These are phyloP conservation scores for Septoria linicola DNA, from an alignment of 2,329 filamentous ascomycete genomes.

Conservation along the genomic window DNA sequence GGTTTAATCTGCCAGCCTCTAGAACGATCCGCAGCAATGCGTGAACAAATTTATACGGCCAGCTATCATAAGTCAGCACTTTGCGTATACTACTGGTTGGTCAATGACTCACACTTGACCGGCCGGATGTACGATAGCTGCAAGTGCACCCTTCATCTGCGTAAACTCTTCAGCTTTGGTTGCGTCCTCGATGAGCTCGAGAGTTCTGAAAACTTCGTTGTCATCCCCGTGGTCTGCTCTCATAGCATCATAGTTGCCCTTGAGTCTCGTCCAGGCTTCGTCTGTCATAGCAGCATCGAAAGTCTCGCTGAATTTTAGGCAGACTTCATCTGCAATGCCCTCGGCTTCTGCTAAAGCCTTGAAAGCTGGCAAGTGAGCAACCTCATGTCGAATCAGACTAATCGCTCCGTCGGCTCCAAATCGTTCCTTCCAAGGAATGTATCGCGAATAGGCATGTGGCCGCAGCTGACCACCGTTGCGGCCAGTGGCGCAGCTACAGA, in stretches of 20 bases:
- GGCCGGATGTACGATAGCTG: conserved; percentile 34
- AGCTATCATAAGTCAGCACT: conserved; percentile 19
- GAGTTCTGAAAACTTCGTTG: conserved; percentile 32
- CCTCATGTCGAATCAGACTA: conserved; percentile 32
- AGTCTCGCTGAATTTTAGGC: conserved; percentile 35
- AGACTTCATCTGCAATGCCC: conserved; percentile 34
- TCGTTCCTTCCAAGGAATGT: conserved; percentile 31
- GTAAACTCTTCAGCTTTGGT: conserved; percentile 34
- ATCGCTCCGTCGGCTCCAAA: conserved; percentile 35
- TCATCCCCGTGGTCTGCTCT: conserved; percentile 33
- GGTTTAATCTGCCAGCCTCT: conserved; percentile 24
- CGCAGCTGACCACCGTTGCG: conserved; percentile 30
- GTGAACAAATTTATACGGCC: conserved; percentile 32
- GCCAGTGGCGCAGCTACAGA: conserved; percentile 25
- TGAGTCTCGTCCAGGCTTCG: conserved; percentile 34
- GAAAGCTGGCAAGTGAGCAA: conserved; percentile 33
- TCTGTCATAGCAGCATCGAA: conserved; percentile 39
- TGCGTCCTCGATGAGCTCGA: conserved; percentile 26
- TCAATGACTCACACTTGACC: conserved; percentile 32
- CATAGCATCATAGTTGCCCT: conserved; percentile 33
- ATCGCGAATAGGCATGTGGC: conserved; percentile 36
- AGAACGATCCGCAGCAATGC: conserved; percentile 27
- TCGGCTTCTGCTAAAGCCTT: conserved; percentile 23
- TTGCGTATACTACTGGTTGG: no score
- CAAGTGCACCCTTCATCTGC: conserved; percentile 36